Conservation (phyloP, 83 land plant species). For the Picea engelmannii region DNA sequence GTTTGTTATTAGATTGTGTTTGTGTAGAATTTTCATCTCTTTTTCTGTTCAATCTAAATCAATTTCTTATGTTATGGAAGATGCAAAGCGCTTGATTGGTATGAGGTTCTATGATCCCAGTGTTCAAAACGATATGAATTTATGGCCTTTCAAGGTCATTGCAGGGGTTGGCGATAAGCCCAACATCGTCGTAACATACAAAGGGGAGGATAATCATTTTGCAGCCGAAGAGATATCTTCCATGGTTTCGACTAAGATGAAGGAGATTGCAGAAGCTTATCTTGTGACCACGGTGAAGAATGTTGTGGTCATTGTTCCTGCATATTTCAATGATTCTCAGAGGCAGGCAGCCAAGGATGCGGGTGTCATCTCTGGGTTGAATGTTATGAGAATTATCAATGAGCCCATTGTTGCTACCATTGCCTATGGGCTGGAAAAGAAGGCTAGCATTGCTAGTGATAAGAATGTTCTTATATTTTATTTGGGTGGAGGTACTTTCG, state of each 20-base stretch:
- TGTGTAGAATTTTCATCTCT: no score
- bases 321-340: not conserved
- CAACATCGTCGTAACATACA: slow-evolving; percentile 17
- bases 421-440: slow-evolving; percentile 27
- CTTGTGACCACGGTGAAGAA: slow-evolving; percentile 22
- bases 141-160: no score
- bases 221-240: no score
- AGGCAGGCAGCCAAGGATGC: no score
- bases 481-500: slow-evolving; percentile 37
- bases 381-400: no score
- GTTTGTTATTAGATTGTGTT: no score
- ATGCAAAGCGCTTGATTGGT: slow-evolving; percentile 32
- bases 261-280: no score
- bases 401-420: not conserved
- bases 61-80: not conserved
- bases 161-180: not conserved
- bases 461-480: no score
- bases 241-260: no score
- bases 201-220: slow-evolving; percentile 11
- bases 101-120: slow-evolving; percentile 22
- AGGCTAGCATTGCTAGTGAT: slow-evolving; percentile 14
- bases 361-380: no score
- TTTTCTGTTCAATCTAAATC: no score
- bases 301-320: slow-evolving; percentile 37
- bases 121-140: slow-evolving; percentile 8